Conservation (phyloP, 1,284 basidiomycete genomes). For the Pholiota adiposa region DNA sequence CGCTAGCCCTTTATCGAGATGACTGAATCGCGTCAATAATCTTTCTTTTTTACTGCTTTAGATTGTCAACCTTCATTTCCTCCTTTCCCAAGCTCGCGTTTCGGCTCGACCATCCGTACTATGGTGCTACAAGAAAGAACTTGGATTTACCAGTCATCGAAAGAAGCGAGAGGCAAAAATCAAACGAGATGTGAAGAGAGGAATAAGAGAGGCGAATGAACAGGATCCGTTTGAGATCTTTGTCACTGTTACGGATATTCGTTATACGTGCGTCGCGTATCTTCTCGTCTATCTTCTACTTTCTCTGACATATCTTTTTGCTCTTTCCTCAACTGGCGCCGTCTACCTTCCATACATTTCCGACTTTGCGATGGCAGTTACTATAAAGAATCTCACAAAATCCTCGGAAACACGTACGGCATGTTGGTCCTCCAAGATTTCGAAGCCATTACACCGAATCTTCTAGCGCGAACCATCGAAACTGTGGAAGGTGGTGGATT, state of each 20-base stretch:
- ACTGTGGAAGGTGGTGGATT: conserved; percentile 98
- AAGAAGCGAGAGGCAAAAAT: conserved; percentile 97
- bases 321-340: neutral
- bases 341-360: neutral
- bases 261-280: conserved; percentile 77
- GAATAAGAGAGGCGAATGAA: conserved; percentile 92
- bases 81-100: conserved; percentile 89
- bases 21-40: neutral
- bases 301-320: neutral
- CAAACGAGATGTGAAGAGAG: conserved; percentile 92
- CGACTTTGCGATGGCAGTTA: conserved; percentile 35
- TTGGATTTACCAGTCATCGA: conserved; percentile 95
- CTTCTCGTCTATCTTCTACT: conserved; percentile 2
- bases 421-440: conserved; percentile 99
- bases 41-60: conserved; percentile 32
- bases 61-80: conserved; percentile 96
- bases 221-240: conserved; percentile 99
- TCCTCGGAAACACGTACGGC: conserved; percentile 96
- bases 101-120: conserved; percentile 90
- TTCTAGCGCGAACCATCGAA: conserved; percentile 96
- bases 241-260: conserved; percentile 97
- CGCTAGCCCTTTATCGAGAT: conserved; percentile 20
- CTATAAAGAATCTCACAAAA: conserved; percentile 94
- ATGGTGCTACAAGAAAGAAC: conserved; percentile 98
- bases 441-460: conserved; percentile 97